These are phyloP conservation scores for Saccharomyces pastorianus DNA, from an alignment of 1,139 yeast genomes.

Conservation along the genomic window DNA sequence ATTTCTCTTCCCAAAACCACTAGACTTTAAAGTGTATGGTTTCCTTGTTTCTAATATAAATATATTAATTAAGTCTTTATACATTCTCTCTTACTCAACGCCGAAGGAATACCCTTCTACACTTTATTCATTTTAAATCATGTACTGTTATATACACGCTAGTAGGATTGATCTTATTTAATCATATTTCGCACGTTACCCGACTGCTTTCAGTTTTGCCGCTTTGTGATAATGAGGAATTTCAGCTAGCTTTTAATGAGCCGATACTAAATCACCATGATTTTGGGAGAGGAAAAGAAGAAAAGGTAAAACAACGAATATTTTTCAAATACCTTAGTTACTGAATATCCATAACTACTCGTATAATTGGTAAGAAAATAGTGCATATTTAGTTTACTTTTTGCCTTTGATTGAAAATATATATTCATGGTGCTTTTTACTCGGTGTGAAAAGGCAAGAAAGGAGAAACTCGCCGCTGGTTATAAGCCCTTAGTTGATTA, in stretches of 20 bases:
- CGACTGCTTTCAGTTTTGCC: not conserved
- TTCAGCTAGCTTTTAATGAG: not conserved
- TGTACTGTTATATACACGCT: not conserved
- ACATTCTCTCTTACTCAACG: not conserved
- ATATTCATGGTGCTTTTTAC: slow-evolving; percentile 25
- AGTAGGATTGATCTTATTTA: not conserved
- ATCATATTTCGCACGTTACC: not conserved
- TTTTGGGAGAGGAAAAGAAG: not conserved
- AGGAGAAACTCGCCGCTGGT: slow-evolving; percentile 24
- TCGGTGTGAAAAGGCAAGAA: slow-evolving; percentile 27
- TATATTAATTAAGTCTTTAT: not conserved
- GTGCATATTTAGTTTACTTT: not conserved
- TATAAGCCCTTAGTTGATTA: slow-evolving; percentile 31
- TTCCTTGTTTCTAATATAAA: not conserved
- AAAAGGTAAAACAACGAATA: not conserved
- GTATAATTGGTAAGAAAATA: not conserved
- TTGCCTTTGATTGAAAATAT: not conserved
- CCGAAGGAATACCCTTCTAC: not conserved
- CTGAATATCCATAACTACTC: not conserved
- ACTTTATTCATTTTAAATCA: too few species aligned
- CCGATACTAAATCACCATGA: not conserved
- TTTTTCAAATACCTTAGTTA: not conserved
- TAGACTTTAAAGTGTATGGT: not conserved
- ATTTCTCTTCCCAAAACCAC: not conserved
- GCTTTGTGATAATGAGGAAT: slow-evolving; percentile 1